Base-by-base conservation (phyloP, 768 basidiomycete species). In the Terana coerulea region DNA sequence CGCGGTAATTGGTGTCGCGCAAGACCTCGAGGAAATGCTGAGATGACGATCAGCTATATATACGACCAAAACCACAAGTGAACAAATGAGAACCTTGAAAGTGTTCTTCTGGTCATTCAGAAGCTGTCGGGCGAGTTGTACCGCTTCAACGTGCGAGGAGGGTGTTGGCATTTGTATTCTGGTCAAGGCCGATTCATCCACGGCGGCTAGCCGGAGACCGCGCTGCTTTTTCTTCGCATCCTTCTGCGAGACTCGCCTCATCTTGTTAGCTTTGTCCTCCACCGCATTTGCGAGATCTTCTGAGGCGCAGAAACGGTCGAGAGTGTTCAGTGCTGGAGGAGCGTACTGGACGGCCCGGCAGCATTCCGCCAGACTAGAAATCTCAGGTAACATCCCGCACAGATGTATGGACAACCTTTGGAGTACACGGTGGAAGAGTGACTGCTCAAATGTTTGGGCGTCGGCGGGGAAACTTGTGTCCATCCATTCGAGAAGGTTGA, bases 91-190 rank as follows among this genome's bases (percentile, higher is more conserved):
- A 12, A 52, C 51, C 33, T 37, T 45, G 5, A 52, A 30, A 25
- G 41, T 59, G 8, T 8, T 22, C 49, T 64, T 63, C 47, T 72
- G 69, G 1, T 61, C 35, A 0, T 36, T 29, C 5, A 64, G 39
- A 31, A 75, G 55, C 2, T 59, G 26, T 2, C 10, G 4, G 0
- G 60, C 52, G 10, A 61, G 39, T 3, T 37, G 25, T 1, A 36
- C 26, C 0, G 62, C 64, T 14, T 68, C 68, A 8, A 43, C 55
- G 1, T 40, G 31, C 11, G 54, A 59, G 9, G 26, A 28, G 3
- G 75, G 75, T 2, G 66, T 57, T 6, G 34, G 36, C 2, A 51
- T 25, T 1, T 62, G 62, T 17, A 75, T 55, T 26, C 50, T 64
- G 5, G 52, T 56, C 36, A 76, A 71, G 0, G 60, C 61, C 6